Evolutionary conservation across 1,284 basidiomycete species (phyloP), one percentile per base, ranked within the genome.

Genomic region (Lentinula novae-zelandiae): DNA sequence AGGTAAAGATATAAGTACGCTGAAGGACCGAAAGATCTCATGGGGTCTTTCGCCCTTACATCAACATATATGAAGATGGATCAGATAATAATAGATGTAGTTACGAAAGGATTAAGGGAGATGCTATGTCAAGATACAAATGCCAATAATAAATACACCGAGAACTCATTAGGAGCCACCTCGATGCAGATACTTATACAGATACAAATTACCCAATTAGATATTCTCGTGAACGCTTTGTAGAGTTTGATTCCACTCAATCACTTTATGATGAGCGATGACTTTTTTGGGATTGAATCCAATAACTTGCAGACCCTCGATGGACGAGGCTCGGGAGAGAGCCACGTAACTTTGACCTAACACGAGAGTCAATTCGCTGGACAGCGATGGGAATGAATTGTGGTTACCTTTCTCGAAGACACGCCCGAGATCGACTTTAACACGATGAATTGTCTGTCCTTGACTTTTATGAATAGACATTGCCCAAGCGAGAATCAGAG

Each of bases 401-500:
- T 27, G n/a, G 6, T 56, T 48, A 53, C 62, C 89, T 70, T 89
- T 90, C 72, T 92, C 90, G 68, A 93, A 90, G 7, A 87, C 83
- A 52, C 75, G 79, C 0, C 77, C 77, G 8, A 88, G 75, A 69
- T 89, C 85, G 22, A 89, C 78, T 69, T 82, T 86, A 40, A 92
- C 85, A 6, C 84, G 77, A 56, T 87, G 82, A 31, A 92, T 78
- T 0, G 85, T 90, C 71, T 90, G 89, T 0, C 89, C 89, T 66
- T 90, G 90, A 60, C 84, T 85, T 73, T 93, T 93, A 73, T 93
- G 91, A 42, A 93, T 92, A 2, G 87, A 89, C 81, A 89, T 86
- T 0, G 88, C 86, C 88, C 86, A 90, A 0, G 87, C 85, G 0
- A 90, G 79, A 46, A 90, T 85, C 20, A 91, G 73, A 0, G 87